phyloP scores from a whole-genome alignment of 2,329 filamentous ascomycete species.

The Monilinia fructigena region DNA sequence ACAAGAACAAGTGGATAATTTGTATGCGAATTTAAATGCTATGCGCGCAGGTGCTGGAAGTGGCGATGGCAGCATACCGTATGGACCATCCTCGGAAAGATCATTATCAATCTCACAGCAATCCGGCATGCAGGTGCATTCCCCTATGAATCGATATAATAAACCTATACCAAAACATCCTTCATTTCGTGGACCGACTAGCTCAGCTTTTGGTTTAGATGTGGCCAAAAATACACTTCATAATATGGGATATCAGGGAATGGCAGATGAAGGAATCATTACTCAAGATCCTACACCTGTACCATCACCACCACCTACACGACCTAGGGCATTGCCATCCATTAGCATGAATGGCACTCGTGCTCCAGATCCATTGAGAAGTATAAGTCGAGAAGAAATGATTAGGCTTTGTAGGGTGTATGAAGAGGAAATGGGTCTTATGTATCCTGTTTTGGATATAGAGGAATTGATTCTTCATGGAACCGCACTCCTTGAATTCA shows the following conservation, averaged over 20 bases:
- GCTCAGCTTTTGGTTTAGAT: slow-evolving; percentile 79
- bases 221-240: slow-evolving; percentile 84
- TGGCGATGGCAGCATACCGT: slow-evolving; percentile 4
- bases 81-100: slow-evolving; percentile 31
- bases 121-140: slow-evolving; percentile 27
- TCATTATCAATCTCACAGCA: slow-evolving; percentile 36
- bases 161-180: slow-evolving; percentile 44
- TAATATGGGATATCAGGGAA: slow-evolving; percentile 79
- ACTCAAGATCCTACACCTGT: slow-evolving; percentile 52
- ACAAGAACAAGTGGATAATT: slow-evolving; percentile 78
- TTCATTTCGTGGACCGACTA: slow-evolving; percentile 80
- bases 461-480: slow-evolving; percentile 69
- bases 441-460: slow-evolving; percentile 85
- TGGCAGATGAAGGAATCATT: slow-evolving; percentile 62
- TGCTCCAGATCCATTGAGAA: slow-evolving; percentile 75
- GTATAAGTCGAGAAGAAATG: slow-evolving; percentile 75
- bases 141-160: slow-evolving; percentile 31
- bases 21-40: slow-evolving; percentile 69
- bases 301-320: slow-evolving; percentile 35
- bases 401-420: slow-evolving; percentile 75
- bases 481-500: slow-evolving; percentile 66
- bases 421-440: slow-evolving; percentile 86
- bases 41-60: slow-evolving; percentile 27
- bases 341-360: slow-evolving; percentile 42
- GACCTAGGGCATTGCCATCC: slow-evolving; percentile 25